Conservation (phyloP, 306 rosid genomes). For the Cicer pinnatifidum region DNA sequence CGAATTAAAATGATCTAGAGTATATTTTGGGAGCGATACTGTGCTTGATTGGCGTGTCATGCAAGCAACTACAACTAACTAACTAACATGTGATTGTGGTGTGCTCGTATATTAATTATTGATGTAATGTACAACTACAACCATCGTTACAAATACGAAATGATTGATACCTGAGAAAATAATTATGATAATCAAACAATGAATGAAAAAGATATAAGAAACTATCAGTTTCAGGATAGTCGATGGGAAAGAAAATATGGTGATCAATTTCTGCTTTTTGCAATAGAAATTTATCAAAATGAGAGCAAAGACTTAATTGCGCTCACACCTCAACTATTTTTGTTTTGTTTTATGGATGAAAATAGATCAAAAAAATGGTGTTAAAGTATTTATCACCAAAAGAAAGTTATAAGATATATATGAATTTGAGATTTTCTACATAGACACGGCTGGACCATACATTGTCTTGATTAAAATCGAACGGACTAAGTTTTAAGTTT, state of each 20-base stretch:
- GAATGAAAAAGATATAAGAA: not conserved
- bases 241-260: not conserved
- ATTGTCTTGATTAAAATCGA: too few relatives aligned
- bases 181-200: not conserved
- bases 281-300: not conserved
- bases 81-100: not conserved
- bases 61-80: not conserved
- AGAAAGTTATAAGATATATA: too few relatives aligned
- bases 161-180: constrained; percentile 2
- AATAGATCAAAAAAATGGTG: too few relatives aligned
- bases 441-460: too few relatives aligned
- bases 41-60: not conserved
- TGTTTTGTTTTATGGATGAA: not conserved
- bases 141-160: not conserved
- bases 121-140: constrained; percentile 34
- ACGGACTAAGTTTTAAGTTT: too few relatives aligned
- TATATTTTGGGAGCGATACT: not conserved
- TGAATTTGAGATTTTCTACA: too few relatives aligned
- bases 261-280: too few relatives aligned
- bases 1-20: not conserved
- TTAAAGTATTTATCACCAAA: too few relatives aligned
- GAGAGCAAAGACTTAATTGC: not conserved
- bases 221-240: not conserved
- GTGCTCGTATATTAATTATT: not conserved
- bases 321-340: not conserved